Percentiles rank a stretch among this genome's conserved stretches.
phyloP scores from a whole-genome alignment of 2,329 filamentous ascomycete species.

The Parafenestella ontariensis region DNA sequence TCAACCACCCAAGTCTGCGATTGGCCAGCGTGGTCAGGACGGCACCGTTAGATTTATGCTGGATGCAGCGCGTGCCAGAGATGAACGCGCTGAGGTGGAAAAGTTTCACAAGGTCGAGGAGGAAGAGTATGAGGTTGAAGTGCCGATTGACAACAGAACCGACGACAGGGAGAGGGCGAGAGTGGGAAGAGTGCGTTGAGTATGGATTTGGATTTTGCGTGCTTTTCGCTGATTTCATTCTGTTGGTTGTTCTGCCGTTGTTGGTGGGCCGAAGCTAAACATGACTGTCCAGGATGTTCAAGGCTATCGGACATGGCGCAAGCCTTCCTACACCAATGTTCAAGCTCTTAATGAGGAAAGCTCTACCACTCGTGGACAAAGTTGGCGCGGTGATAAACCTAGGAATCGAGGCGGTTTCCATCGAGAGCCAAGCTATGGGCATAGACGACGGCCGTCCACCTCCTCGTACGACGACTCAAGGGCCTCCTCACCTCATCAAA shows the following conservation, averaged over 20 bases:
- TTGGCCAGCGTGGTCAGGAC: slow-evolving; percentile 58
- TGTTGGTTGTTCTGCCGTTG: background rate
- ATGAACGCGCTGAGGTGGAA: slow-evolving; percentile 72
- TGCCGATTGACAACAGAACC: slow-evolving; percentile 34
- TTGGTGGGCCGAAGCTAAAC: slow-evolving; percentile 1
- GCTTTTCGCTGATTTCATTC: slow-evolving; percentile 1
- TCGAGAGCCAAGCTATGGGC: background rate
- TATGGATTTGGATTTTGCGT: slow-evolving; percentile 23
- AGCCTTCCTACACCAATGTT: background rate
- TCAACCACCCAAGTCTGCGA: slow-evolving; percentile 45
- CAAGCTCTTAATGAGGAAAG: background rate
- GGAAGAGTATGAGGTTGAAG: slow-evolving; percentile 80
- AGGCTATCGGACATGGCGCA: background rate
- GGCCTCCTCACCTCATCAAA: background rate
- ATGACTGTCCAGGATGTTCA: background rate
- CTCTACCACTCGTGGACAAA: too few relatives aligned
- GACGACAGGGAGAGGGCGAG: slow-evolving; percentile 27
- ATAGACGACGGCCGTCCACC: background rate
- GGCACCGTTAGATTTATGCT: slow-evolving; percentile 91
- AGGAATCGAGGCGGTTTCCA: background rate
- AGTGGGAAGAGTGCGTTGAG: slow-evolving; percentile 39
- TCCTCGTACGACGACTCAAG: background rate
- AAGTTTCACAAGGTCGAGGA: slow-evolving; percentile 76
- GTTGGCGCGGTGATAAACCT: too few relatives aligned
- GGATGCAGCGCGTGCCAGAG: slow-evolving; percentile 74